These are phyloP conservation scores for Fusarium annulatum DNA, from an alignment of 2,329 filamentous ascomycete species.

Conservation along the genomic window DNA sequence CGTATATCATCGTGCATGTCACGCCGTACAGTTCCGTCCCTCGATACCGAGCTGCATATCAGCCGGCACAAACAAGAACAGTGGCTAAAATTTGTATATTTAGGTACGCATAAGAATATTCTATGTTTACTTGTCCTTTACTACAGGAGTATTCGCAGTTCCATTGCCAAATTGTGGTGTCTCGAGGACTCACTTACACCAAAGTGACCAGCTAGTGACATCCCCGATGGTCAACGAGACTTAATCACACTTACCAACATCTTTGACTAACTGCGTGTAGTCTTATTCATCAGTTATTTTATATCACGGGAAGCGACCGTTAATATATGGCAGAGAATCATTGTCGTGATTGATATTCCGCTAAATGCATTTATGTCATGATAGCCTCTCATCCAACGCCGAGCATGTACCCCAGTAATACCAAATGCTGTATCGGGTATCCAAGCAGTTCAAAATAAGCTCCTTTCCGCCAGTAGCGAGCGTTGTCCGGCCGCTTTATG, in stretches of 20 bases:
- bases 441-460: constrained; percentile 44
- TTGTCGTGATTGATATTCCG: constrained; percentile 44
- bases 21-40: constrained; percentile 18
- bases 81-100: not conserved
- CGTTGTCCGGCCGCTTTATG: constrained; percentile 44
- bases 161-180: not conserved
- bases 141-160: not conserved
- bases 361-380: constrained; percentile 37
- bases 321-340: constrained; percentile 11
- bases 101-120: not conserved
- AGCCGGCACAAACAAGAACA: constrained; percentile 17
- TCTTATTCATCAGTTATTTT: not conserved
- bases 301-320: not conserved
- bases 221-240: not conserved
- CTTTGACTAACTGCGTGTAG: too few species aligned
- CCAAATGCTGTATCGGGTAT: constrained; percentile 50
- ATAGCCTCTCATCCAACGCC: constrained; percentile 46
- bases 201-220: not conserved
- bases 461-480: constrained; percentile 36
- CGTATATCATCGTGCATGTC: constrained; percentile 33
- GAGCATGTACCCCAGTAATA: constrained; percentile 39
- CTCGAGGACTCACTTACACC: not conserved
- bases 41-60: constrained; percentile 21
- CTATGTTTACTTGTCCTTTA: not conserved
- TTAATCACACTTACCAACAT: not conserved